phyloP scores from a whole-genome alignment of 129 eudicot genomes.

The Dittrichia graveolens region DNA sequence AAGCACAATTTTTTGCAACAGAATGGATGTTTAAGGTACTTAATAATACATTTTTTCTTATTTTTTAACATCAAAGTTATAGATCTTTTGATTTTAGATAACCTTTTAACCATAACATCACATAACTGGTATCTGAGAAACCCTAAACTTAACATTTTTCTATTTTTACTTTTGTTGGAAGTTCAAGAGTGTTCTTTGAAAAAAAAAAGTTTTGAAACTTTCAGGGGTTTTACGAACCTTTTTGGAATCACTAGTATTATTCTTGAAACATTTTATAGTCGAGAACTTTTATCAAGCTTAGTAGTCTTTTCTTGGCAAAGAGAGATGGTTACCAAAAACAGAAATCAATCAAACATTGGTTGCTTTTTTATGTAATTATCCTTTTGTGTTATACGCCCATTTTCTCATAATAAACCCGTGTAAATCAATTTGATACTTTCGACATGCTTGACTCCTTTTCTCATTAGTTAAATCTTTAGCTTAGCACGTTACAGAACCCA shows the following conservation, averaged over 20 bases:
- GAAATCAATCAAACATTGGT: neutral
- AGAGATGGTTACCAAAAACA: neutral
- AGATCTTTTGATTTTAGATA: neutral
- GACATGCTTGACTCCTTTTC: neutral
- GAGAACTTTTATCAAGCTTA: neutral
- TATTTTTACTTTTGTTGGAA: neutral
- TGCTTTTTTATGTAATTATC: neutral
- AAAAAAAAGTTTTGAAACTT: neutral
- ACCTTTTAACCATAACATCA: neutral
- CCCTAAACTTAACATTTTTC: no score
- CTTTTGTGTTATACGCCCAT: neutral
- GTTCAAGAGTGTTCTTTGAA: neutral
- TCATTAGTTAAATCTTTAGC: no score
- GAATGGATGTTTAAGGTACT: constrained; percentile 99
- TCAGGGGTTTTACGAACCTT: neutral
- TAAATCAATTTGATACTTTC: no score
- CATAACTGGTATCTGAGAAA: neutral
- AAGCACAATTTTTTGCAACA: constrained; percentile 94
- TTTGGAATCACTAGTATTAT: neutral
- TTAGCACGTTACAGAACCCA: no score
- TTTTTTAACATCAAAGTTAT: neutral
- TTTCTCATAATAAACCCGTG: no score
- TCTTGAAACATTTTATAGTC: neutral
- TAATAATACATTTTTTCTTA: neutral
- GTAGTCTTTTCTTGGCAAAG: neutral